These are phyloP conservation scores for Edaphochlamys debaryana DNA, from an alignment of 139 green algal species.

Conservation along the genomic window DNA sequence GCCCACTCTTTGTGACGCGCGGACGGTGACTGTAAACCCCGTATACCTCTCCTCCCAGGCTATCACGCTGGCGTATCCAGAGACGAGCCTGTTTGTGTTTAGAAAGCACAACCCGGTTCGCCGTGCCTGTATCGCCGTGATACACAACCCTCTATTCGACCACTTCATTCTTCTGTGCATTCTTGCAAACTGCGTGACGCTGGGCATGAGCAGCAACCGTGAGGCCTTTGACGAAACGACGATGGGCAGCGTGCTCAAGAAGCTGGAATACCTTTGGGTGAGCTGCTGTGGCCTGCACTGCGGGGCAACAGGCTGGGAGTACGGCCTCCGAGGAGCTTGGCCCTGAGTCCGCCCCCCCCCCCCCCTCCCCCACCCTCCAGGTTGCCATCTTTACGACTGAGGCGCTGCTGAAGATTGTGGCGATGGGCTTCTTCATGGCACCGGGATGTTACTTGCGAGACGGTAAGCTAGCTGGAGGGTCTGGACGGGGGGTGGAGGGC, in stretches of 20 bases:
- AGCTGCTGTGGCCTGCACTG: not conserved
- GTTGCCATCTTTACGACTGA: slow-evolving; percentile 38
- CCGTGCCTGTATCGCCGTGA: not conserved
- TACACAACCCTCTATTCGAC: slow-evolving; percentile 9
- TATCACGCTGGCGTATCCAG: not conserved
- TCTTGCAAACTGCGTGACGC: slow-evolving; percentile 41
- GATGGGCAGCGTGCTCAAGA: not conserved
- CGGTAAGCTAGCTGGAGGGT: slow-evolving; percentile 53
- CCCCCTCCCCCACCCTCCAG: not conserved
- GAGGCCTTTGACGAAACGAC: not conserved
- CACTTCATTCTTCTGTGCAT: slow-evolving; percentile 26
- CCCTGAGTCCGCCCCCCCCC: no score
- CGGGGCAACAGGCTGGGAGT: not conserved
- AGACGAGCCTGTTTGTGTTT: not conserved
- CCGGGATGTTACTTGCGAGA: slow-evolving; percentile 64
- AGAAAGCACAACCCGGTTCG: not conserved
- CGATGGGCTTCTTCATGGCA: slow-evolving; percentile 43
- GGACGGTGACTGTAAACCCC: no score
- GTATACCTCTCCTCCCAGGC: no score
- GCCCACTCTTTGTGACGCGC: no score
- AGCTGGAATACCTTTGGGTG: slow-evolving; percentile 32
- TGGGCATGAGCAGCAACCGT: slow-evolving; percentile 23
- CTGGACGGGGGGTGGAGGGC: not conserved
- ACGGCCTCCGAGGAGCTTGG: not conserved
- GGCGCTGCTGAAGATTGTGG: slow-evolving; percentile 50